phyloP scores from a whole-genome alignment of 2,329 filamentous ascomycete genomes.

The Xenoacremonium recifei region DNA sequence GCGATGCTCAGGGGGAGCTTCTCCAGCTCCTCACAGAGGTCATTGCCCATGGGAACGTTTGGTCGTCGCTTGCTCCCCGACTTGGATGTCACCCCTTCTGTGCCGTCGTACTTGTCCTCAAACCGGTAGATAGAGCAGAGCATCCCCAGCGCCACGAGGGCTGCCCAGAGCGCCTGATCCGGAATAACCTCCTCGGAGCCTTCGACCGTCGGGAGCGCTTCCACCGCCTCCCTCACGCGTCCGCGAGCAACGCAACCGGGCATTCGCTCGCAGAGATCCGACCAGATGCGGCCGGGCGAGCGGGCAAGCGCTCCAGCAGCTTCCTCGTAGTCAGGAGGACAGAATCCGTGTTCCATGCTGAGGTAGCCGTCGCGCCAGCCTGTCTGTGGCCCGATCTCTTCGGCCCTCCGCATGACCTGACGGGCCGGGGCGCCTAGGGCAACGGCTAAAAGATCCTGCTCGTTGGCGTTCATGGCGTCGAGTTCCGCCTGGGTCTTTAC shows the following conservation, averaged over 20 bases:
- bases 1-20: constrained; percentile 49
- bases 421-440: constrained; percentile 53
- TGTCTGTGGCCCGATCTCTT: constrained; percentile 48
- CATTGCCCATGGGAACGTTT: constrained; percentile 46
- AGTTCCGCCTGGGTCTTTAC: constrained; percentile 40
- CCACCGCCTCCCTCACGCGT: constrained; percentile 48
- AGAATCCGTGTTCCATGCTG: no score
- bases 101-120: constrained; percentile 51
- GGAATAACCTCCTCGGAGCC: constrained; percentile 50
- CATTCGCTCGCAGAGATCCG: constrained; percentile 53
- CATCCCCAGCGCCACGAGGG: constrained; percentile 50
- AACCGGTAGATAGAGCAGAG: constrained; percentile 54
- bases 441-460: constrained; percentile 49
- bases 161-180: constrained; percentile 52
- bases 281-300: constrained; percentile 54
- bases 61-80: constrained; percentile 29
- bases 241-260: constrained; percentile 50
- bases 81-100: constrained; percentile 43
- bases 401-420: constrained; percentile 51
- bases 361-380: constrained; percentile 58
- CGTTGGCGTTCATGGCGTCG: constrained; percentile 45
- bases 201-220: constrained; percentile 46
- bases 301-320: no score
- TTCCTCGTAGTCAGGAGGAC: no score
- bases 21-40: constrained; percentile 48